Percentiles rank a stretch among this genome's conserved stretches.
Evolutionary conservation across 441 rosid species (phyloP).

Genomic region (Pelargonium australe): DNA sequence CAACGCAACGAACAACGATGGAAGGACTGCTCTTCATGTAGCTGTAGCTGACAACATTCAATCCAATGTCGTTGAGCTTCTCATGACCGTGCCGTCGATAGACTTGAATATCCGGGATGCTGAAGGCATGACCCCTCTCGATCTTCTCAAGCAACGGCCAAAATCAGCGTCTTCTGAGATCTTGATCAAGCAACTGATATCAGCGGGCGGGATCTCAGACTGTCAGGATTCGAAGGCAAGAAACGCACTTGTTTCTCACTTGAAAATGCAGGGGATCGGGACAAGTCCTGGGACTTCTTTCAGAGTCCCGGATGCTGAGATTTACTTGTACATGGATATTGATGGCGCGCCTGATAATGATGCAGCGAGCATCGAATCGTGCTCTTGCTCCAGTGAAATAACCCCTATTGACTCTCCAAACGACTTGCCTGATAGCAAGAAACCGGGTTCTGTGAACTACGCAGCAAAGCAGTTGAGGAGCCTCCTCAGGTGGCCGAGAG

Average conservation of each 20-base stretch:
- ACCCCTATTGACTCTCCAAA: conserved; percentile 28
- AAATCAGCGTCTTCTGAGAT: conserved; percentile 62
- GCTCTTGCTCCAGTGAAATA: conserved; percentile 43
- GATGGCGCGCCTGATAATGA: conserved; percentile 33
- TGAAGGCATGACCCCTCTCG: conserved; percentile 72
- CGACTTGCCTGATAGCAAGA: conserved; percentile 23
- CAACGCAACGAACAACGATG: conserved; percentile 58
- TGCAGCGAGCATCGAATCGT: conserved; percentile 41
- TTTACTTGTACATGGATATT: conserved; percentile 55
- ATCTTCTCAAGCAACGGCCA: conserved; percentile 66
- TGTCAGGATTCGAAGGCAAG: conserved; percentile 30
- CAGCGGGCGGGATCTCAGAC: conserved; percentile 71
- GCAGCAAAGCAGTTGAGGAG: conserved; percentile 55
- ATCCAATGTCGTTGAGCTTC: conserved; percentile 53
- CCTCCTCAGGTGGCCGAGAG: conserved; percentile 60
- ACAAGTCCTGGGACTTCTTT: conserved; percentile 83
- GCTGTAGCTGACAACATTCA: conserved; percentile 66
- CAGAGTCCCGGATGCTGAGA: conserved; percentile 79
- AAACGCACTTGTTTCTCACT: conserved; percentile 36
- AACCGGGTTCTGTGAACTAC: conserved; percentile 34
- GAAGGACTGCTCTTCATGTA: conserved; percentile 72
- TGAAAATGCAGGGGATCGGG: conserved; percentile 52
- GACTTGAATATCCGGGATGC: conserved; percentile 57
- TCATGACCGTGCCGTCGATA: conserved; percentile 47
- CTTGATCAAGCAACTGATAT: conserved; percentile 62